Conservation (phyloP, 1,284 basidiomycete species). For the Meripilus lineatus region DNA sequence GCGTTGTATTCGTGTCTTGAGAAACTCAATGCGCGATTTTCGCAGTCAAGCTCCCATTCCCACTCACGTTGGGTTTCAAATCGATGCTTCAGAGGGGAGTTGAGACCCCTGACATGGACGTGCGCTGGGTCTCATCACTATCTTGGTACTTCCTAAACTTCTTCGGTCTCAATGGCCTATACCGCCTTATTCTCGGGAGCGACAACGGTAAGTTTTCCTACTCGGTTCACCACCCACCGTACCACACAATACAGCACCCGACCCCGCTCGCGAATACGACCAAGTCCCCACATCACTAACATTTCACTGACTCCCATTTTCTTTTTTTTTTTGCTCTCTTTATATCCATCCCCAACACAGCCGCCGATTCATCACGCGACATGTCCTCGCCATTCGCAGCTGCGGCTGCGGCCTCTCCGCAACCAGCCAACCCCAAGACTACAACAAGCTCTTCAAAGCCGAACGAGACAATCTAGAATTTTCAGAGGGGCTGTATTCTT, state of each 20-base stretch:
- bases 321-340: slow-evolving; percentile 10
- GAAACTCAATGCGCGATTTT: background rate
- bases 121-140: slow-evolving; percentile 97
- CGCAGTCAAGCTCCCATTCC: slow-evolving; percentile 94
- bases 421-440: slow-evolving; percentile 72
- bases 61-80: slow-evolving; percentile 95
- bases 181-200: slow-evolving; percentile 87
- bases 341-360: slow-evolving; percentile 39
- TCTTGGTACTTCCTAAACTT: slow-evolving; percentile 99
- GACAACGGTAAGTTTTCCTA: slow-evolving; percentile 71
- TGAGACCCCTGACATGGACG: slow-evolving; percentile 95
- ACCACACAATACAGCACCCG: too few relatives aligned
- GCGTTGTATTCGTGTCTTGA: background rate
- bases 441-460: slow-evolving; percentile 83
- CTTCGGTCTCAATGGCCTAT: slow-evolving; percentile 95
- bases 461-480: slow-evolving; percentile 95
- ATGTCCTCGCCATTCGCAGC: slow-evolving; percentile 73
- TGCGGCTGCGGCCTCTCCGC: slow-evolving; percentile 40
- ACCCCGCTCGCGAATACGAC: too few relatives aligned
- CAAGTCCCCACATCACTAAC: too few relatives aligned
- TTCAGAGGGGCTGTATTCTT: slow-evolving; percentile 78
- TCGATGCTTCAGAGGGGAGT: slow-evolving; percentile 98
- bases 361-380: slow-evolving; percentile 73
- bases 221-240: background rate
- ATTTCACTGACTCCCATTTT: slow-evolving; percentile 10